Conservation (phyloP, 805 yeast species). For the Candida krabiensis region DNA sequence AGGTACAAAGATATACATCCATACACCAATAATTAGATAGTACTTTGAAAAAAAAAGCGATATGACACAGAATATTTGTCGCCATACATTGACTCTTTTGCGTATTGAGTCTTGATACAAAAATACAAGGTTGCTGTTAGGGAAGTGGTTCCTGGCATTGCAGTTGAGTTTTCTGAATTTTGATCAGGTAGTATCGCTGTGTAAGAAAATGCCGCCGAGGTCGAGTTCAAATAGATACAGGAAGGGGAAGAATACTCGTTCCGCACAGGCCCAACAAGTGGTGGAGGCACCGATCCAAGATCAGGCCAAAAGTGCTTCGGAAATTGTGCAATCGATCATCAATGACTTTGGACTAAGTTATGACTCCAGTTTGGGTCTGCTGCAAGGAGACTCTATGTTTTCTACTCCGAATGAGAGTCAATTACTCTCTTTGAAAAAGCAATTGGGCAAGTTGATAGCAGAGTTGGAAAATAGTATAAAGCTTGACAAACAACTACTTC, state of each 20-base stretch:
- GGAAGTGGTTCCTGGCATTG: background rate
- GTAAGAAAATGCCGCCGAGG: constrained; percentile 29
- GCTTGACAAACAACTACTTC: constrained; percentile 21
- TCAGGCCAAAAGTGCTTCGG: constrained; percentile 33
- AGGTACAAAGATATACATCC: constrained; percentile 6
- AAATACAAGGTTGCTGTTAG: constrained; percentile 6
- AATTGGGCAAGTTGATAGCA: constrained; percentile 39
- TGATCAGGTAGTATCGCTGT: too few species aligned
- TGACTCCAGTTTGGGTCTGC: constrained; percentile 57
- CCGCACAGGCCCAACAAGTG: constrained; percentile 5
- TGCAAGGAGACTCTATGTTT: constrained; percentile 53
- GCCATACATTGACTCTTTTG: too few species aligned
- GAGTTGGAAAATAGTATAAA: constrained; percentile 37
- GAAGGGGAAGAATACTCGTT: constrained; percentile 24
- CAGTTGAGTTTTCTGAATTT: too few species aligned
- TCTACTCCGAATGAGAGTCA: constrained; percentile 33
- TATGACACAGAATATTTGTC: too few species aligned
- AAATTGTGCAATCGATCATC: constrained; percentile 50
- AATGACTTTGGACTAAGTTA: constrained; percentile 52
- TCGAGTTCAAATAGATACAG: constrained; percentile 19
- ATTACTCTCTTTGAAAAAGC: constrained; percentile 27
- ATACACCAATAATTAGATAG: constrained; percentile 6
- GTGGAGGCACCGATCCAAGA: constrained; percentile 1
- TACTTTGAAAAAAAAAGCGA: background rate
- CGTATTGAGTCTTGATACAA: constrained; percentile 1